Percentiles rank a stretch among this genome's conserved stretches.
These are phyloP conservation scores for Tulasnella sp. DNA, from an alignment of 768 basidiomycete genomes.

Conservation along the genomic window DNA sequence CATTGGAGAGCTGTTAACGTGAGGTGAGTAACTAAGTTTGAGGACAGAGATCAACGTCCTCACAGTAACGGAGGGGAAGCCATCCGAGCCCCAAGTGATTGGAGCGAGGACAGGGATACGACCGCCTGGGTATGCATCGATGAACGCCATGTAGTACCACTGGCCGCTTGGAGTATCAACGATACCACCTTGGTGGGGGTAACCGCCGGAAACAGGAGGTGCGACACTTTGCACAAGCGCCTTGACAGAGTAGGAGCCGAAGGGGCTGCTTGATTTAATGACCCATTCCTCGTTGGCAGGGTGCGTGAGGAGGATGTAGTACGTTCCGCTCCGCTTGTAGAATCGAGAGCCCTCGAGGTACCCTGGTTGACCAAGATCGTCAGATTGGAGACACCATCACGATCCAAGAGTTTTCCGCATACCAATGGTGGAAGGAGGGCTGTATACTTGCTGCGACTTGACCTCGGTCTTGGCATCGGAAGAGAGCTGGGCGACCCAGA, in stretches of 20 bases:
- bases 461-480: not conserved
- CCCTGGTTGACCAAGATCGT: not conserved
- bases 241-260: not conserved
- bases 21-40: not conserved
- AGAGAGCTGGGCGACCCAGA: not conserved
- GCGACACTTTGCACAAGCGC: not conserved
- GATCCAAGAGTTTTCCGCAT: not conserved
- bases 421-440: not conserved
- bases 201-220: too few species aligned
- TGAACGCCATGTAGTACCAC: not conserved
- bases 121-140: not conserved
- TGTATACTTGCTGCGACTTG: too few species aligned
- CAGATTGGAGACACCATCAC: not conserved
- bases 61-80: too few species aligned
- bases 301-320: slow-evolving; percentile 11
- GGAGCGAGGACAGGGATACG: not conserved
- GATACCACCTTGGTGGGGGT: too few species aligned
- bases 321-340: slow-evolving; percentile 8
- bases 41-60: not conserved
- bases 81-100: not conserved
- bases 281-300: not conserved
- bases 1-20: not conserved
- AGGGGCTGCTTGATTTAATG: slow-evolving; percentile 12
- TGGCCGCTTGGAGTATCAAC: too few species aligned
- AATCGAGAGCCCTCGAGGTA: slow-evolving; percentile 16